Evolutionary conservation across 2,329 filamentous ascomycete species (phyloP), one percentile per base, ranked within the genome.

Genomic region (Amauroascus verrucosus): DNA sequence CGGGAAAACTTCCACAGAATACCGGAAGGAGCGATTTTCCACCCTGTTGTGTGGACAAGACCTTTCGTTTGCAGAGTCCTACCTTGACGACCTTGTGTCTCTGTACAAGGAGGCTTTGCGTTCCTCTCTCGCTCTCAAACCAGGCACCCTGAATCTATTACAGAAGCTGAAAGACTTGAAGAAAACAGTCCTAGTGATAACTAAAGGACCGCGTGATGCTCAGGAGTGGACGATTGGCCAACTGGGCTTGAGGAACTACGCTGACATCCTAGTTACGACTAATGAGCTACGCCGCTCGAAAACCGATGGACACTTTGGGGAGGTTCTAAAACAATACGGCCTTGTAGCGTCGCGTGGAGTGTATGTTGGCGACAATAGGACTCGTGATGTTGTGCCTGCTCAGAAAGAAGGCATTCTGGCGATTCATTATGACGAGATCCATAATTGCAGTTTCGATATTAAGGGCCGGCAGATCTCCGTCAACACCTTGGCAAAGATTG

Each of bases 141-240:
- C 57, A 0, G 72, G 72, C 0, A 70, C 69, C 0, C 13, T 68
- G 2, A 50, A 61, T 0, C 57, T 77, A 1, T 59, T 77, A 0
- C 32, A 58, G 4, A 59, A 57, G 1, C 57, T 76, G 2, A 69
- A 66, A 48, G 9, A 30, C 0, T 57, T 63, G 0, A 66, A 66
- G 0, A 72, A 73, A 57, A 72, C 66, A n/a, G 62, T 76, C 2
- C 64, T 66, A 0, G 58, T 77, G 16, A 65, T 77, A 0, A 76
- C 74, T 0, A 74, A 77, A 57, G 73, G 74, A 0, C 75, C 72
- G 0, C 67, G 72, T 37, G 75, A 77, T 60, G 68, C 72, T 1
- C 74, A 77, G 51, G 64, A 72, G 56, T 69, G 73, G 60, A 73
- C 74, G 0, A 40, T 75, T 0, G 45, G 59, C 13, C 58, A 64